phyloP scores from a whole-genome alignment of 106 monocot species.

The Dendrobium nobile region DNA sequence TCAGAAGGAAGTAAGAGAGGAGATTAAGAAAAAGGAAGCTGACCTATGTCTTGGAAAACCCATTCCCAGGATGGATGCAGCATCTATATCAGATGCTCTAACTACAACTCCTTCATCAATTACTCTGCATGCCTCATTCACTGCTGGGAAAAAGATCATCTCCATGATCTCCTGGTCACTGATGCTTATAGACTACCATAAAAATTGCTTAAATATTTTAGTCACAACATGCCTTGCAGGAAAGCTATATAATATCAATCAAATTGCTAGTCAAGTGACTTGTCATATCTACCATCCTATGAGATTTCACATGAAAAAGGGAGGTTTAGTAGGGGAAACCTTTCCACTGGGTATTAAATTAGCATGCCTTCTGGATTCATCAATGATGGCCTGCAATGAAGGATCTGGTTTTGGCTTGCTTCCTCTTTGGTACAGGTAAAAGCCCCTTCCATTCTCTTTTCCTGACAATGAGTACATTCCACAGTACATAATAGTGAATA shows the following conservation, averaged over 20 bases:
- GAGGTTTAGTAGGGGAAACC: constrained; percentile 20
- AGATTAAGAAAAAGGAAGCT: neutral
- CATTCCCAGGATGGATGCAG: constrained; percentile 4
- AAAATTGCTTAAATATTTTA: neutral
- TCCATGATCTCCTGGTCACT: neutral
- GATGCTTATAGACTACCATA: neutral
- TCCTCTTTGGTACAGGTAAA: constrained; percentile 66
- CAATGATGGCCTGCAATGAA: constrained; percentile 45
- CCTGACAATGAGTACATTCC: constrained; percentile 30
- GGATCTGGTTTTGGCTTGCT: constrained; percentile 72
- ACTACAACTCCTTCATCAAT: constrained; percentile 8
- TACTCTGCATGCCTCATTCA: constrained; percentile 10
- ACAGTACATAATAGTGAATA: neutral
- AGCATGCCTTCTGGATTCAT: constrained; percentile 50
- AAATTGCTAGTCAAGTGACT: neutral
- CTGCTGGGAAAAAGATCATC: constrained; percentile 9
- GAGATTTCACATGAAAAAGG: neutral
- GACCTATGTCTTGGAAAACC: constrained; percentile 8
- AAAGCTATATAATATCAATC: neutral
- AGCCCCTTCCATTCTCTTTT: constrained; percentile 71
- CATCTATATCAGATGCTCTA: constrained; percentile 8
- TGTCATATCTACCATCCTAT: neutral
- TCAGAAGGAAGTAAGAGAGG: neutral
- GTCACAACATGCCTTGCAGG: neutral
- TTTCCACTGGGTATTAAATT: constrained; percentile 68